Percentiles rank a stretch among this genome's conserved stretches.
phyloP scores from a whole-genome alignment of 2,329 filamentous ascomycete species.

The Fusarium siculi region DNA sequence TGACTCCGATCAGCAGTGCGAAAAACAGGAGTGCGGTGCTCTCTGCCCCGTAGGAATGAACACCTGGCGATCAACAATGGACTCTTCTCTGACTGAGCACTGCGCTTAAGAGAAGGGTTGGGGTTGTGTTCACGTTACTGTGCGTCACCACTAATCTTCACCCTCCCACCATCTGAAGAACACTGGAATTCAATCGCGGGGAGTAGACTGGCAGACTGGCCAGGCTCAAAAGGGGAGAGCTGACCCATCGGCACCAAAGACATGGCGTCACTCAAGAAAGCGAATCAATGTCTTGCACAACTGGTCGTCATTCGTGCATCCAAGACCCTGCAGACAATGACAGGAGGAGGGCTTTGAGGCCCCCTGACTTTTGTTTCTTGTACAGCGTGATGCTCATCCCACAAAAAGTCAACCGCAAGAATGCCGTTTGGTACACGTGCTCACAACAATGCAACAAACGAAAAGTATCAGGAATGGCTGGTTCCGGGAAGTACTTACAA shows the following conservation, averaged over 20 bases:
- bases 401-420: neutral
- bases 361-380: slow-evolving; percentile 26
- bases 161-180: slow-evolving; percentile 31
- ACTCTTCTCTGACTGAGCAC: neutral
- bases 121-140: slow-evolving; percentile 16
- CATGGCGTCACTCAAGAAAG: slow-evolving; percentile 32
- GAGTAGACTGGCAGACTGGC: slow-evolving; percentile 16
- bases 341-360: slow-evolving; percentile 20
- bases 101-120: neutral
- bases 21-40: slow-evolving; percentile 10
- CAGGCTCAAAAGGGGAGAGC: slow-evolving; percentile 26
- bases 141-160: slow-evolving; percentile 33
- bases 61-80: slow-evolving; percentile 20
- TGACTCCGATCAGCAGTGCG: slow-evolving; percentile 5
- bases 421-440: slow-evolving; percentile 24
- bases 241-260: slow-evolving; percentile 15
- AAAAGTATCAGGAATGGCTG: slow-evolving; percentile 1
- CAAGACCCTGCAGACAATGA: slow-evolving; percentile 32
- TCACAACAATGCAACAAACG: slow-evolving; percentile 10
- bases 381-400: slow-evolving; percentile 16
- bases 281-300: slow-evolving; percentile 30
- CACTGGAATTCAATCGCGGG: slow-evolving; percentile 27
- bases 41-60: slow-evolving; percentile 13
- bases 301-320: slow-evolving; percentile 19
- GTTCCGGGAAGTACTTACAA: slow-evolving; percentile 5